Evolutionary conservation across 805 yeast genomes (phyloP), one percentile per base, ranked within the genome.

Genomic region (Maudiozyma turicensis): DNA sequence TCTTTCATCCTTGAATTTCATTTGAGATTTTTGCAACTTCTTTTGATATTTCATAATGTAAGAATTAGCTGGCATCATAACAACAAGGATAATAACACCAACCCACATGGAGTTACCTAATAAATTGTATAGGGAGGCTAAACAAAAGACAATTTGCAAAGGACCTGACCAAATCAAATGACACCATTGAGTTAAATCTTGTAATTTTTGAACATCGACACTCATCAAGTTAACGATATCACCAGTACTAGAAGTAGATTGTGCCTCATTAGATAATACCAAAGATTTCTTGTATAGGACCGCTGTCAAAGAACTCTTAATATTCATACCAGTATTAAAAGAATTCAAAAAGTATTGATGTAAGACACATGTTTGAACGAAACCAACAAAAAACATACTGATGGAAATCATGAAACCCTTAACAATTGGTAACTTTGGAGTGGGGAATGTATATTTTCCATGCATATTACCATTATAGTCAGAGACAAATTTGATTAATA

Each of bases 51-150:
- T 75, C 52, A 89, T 84, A 54, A 90, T 71, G 26, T 72, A 64
- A 3, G 87, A 82, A 61, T 90, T 89, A 45, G 87, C 60, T 5
- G 96, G 96, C 55, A 89, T 80, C 77, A 88, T 81, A 32, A 88
- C 59, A 3, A 81, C 61, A 78, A 90, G 80, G 50, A 91, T 80
- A 33, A 76, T 67, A 11, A 91, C 95, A 65, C 98, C 98, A 40
- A 95, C 84, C 95, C 96, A 87, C 95, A 90, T 89, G n/a, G 93
- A 78, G 51, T 81, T 78, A 37, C 96, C 96, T 50, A 90, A 67
- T 43, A 90, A 68, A 4, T 77, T 75, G 65, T 88, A 78, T 48
- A 90, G 72, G 1, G 93, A 82, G 42, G 75, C 65, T 52, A 90
- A 72, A 72, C 97, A 88, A 50, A 90, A 67, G 28, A 75, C 59